Percentiles rank a stretch among this genome's conserved stretches.
Conservation (phyloP, 352 stramenopile species). For the Phytopythium cucurbitacearum region DNA sequence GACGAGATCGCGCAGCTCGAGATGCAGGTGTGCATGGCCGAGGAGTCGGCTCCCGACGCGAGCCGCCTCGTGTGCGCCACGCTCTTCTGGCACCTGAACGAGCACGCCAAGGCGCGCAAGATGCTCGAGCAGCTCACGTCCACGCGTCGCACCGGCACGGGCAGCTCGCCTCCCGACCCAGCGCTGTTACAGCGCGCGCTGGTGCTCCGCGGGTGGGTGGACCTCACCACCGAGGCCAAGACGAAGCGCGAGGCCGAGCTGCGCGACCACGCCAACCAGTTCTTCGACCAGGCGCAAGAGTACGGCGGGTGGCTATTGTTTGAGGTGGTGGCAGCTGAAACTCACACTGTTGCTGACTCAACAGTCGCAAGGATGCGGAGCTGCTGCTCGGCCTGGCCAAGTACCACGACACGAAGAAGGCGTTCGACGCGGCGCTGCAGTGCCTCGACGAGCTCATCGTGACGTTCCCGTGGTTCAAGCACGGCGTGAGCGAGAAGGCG, state of each 20-base stretch:
- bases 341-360: neutral
- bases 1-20: conserved; percentile 77
- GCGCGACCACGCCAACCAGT: conserved; percentile 53
- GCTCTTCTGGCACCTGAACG: conserved; percentile 76
- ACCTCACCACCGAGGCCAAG: conserved; percentile 66
- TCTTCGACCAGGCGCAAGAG: conserved; percentile 64
- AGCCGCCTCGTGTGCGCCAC: conserved; percentile 62
- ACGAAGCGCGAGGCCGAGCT: conserved; percentile 61
- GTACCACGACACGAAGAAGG: conserved; percentile 73
- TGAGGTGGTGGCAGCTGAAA: neutral
- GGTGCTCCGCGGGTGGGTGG: conserved; percentile 71
- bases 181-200: conserved; percentile 39
- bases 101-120: conserved; percentile 62
- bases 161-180: conserved; percentile 15
- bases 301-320: conserved; percentile 14
- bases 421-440: conserved; percentile 58
- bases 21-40: conserved; percentile 74
- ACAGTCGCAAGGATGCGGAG: conserved; percentile 64
- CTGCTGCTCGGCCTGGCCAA: conserved; percentile 68
- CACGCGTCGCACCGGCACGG: conserved; percentile 10
- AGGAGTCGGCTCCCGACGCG: conserved; percentile 55
- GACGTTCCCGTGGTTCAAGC: conserved; percentile 79
- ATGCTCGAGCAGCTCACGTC: conserved; percentile 57
- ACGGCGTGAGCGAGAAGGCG: conserved; percentile 78
- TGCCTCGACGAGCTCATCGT: conserved; percentile 73